Conservation (phyloP, 768 basidiomycete genomes). For the Auriculariales sp. region DNA sequence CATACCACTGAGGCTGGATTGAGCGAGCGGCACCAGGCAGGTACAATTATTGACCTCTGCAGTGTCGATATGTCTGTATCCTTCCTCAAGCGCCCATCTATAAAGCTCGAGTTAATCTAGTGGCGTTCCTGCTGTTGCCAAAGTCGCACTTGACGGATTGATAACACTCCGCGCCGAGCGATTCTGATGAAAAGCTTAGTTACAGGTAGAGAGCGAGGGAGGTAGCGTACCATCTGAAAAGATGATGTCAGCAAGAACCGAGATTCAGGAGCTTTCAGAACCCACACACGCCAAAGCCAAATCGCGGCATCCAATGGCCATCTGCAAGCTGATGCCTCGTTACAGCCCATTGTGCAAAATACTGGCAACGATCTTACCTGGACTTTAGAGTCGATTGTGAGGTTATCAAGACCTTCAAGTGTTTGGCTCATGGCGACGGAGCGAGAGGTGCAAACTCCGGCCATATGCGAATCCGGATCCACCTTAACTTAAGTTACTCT, state of each 20-base stretch:
- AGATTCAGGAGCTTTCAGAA: neutral
- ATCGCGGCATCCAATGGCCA: conserved; percentile 37
- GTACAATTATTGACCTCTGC: neutral
- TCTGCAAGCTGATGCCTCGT: conserved; percentile 26
- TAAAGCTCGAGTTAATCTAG: conserved; percentile 4
- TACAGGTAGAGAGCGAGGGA: neutral
- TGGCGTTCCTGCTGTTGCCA: conserved; percentile 12
- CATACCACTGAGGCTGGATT: conserved; percentile 33
- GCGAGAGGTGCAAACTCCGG: too few species aligned
- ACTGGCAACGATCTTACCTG: neutral
- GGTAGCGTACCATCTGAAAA: neutral
- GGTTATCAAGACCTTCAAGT: too few species aligned
- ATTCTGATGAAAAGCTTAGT: conserved; percentile 15
- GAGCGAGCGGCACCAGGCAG: conserved; percentile 5
- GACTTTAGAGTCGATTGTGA: neutral
- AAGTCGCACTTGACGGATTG: conserved; percentile 47
- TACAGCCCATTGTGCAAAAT: neutral
- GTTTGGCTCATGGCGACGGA: too few species aligned
- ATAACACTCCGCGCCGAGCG: conserved; percentile 38
- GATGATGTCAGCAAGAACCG: neutral
- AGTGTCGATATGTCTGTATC: conserved; percentile 49
- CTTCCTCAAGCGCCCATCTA: conserved; percentile 24
- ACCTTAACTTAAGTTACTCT: too few species aligned
- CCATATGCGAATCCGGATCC: too few species aligned
- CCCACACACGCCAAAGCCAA: conserved; percentile 36